A percentile compares a stretch with the other conserved stretches of the same genome.
These are phyloP conservation scores for Fusarium albosuccineum DNA, from an alignment of 2,329 filamentous ascomycete genomes.

Conservation along the genomic window DNA sequence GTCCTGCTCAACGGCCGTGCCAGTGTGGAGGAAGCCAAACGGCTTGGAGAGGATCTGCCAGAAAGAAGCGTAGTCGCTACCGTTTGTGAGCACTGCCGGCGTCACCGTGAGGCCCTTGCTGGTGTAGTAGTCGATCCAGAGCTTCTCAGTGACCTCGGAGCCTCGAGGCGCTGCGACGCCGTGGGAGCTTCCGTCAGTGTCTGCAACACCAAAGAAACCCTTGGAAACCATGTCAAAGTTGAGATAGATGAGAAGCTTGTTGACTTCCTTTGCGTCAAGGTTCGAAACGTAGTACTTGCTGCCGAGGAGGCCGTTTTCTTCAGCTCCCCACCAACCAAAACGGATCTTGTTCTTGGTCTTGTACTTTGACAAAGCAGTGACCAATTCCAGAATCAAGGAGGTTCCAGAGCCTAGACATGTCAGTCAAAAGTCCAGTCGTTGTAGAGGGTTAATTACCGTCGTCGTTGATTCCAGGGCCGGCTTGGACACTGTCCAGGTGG, in stretches of 20 bases:
- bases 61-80: slow-evolving; percentile 41
- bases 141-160: slow-evolving; percentile 45
- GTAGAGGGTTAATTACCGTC: no score
- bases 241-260: slow-evolving; percentile 38
- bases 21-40: slow-evolving; percentile 40
- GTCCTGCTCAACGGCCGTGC: slow-evolving; percentile 32
- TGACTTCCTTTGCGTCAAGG: slow-evolving; percentile 29
- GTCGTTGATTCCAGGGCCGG: slow-evolving; percentile 40
- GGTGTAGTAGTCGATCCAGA: slow-evolving; percentile 45
- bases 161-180: slow-evolving; percentile 45
- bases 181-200: slow-evolving; percentile 43
- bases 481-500: slow-evolving; percentile 38
- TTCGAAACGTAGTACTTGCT: slow-evolving; percentile 38
- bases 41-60: slow-evolving; percentile 48
- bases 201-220: slow-evolving; percentile 40
- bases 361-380: slow-evolving; percentile 39
- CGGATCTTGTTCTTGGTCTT: slow-evolving; percentile 45
- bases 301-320: slow-evolving; percentile 39
- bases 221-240: slow-evolving; percentile 44
- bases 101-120: slow-evolving; percentile 50
- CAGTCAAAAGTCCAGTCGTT: no score
- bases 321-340: slow-evolving; percentile 42
- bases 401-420: neutral
- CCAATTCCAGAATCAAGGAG: slow-evolving; percentile 36
- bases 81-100: slow-evolving; percentile 52